These are phyloP conservation scores for Henningerozyma blattae DNA, from an alignment of 805 yeast species.

Conservation along the genomic window DNA sequence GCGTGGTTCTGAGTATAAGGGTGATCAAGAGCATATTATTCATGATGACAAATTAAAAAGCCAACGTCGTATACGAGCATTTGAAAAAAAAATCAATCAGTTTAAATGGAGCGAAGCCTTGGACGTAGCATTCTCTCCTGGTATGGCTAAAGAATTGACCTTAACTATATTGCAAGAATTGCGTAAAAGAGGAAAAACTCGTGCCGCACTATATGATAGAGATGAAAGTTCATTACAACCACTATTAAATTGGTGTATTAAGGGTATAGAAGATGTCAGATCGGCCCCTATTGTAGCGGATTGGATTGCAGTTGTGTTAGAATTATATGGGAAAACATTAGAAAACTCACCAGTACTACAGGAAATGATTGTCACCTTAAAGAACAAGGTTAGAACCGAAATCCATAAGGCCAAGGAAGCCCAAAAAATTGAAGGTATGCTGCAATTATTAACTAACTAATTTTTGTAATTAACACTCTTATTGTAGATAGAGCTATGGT, in stretches of 20 bases:
- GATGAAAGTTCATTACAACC: slow-evolving; percentile 85
- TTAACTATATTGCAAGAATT: slow-evolving; percentile 77
- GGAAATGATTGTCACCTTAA: slow-evolving; percentile 51
- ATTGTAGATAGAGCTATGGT: too few relatives aligned
- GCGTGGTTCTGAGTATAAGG: slow-evolving; percentile 83
- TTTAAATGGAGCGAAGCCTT: slow-evolving; percentile 91
- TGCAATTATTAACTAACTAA: slow-evolving; percentile 57
- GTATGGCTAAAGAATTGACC: slow-evolving; percentile 69
- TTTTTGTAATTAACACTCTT: too few relatives aligned
- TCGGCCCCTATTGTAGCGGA: slow-evolving; percentile 49
- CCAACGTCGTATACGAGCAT: slow-evolving; percentile 60
- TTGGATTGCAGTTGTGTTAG: slow-evolving; percentile 59
- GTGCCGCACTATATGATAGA: slow-evolving; percentile 66
- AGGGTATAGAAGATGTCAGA: slow-evolving; percentile 69
- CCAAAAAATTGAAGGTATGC: slow-evolving; percentile 84
- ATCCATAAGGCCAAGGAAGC: slow-evolving; percentile 77
- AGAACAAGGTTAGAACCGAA: slow-evolving; percentile 53
- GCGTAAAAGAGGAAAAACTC: slow-evolving; percentile 77
- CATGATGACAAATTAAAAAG: slow-evolving; percentile 44
- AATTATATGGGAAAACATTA: slow-evolving; percentile 63
- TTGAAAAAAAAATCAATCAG: slow-evolving; percentile 73
- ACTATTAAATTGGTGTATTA: slow-evolving; percentile 69
- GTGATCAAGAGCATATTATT: slow-evolving; percentile 72
- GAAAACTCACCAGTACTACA: slow-evolving; percentile 69
- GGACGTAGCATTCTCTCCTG: slow-evolving; percentile 72